Percentiles rank a stretch among this genome's conserved stretches.
phyloP scores from a whole-genome alignment of 1,139 yeast species.

The Hanseniaspora gamundiae region DNA sequence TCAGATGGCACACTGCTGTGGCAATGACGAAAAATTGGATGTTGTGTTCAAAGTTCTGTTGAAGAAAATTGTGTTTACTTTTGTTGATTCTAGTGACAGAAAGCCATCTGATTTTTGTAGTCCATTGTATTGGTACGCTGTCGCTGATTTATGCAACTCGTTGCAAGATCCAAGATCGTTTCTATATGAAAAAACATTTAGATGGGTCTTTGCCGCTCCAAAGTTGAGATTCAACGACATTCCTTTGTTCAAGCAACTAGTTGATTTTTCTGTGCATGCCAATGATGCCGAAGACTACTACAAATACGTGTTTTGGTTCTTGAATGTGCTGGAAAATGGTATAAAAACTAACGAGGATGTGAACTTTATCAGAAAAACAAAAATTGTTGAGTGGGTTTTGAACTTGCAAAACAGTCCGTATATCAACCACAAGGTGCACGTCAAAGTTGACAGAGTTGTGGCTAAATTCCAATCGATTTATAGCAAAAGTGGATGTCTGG shows the following conservation, averaged over 20 bases:
- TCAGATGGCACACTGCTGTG: slow-evolving; percentile 30
- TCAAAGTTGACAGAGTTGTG: slow-evolving; percentile 33
- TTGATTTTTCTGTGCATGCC: slow-evolving; percentile 26
- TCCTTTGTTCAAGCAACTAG: slow-evolving; percentile 48
- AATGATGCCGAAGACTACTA: slow-evolving; percentile 41
- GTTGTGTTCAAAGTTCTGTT: slow-evolving; percentile 44
- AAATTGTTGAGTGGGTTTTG: slow-evolving; percentile 56
- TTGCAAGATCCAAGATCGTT: slow-evolving; percentile 57
- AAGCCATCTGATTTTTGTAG: slow-evolving; percentile 21
- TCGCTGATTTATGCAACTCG: slow-evolving; percentile 45
- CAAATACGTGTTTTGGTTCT: slow-evolving; percentile 56
- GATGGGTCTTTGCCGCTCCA: slow-evolving; percentile 40
- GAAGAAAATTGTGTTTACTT: slow-evolving; percentile 46
- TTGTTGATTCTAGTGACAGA: slow-evolving; percentile 17
- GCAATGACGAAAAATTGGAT: slow-evolving; percentile 28
- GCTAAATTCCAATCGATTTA: slow-evolving; percentile 41
- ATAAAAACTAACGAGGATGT: slow-evolving; percentile 39
- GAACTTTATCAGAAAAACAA: slow-evolving; percentile 36
- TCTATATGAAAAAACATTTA: slow-evolving; percentile 55
- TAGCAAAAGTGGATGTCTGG: slow-evolving; percentile 48
- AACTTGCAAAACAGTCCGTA: slow-evolving; percentile 43
- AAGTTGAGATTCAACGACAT: slow-evolving; percentile 42
- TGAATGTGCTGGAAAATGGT: slow-evolving; percentile 37
- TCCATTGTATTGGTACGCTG: slow-evolving; percentile 33
- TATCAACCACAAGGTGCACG: slow-evolving; percentile 30